A percentile compares a stretch with the other conserved stretches of the same genome.
These are phyloP conservation scores for Pestalotiopsis sp. DNA, from an alignment of 2,329 filamentous ascomycete species.

Conservation along the genomic window DNA sequence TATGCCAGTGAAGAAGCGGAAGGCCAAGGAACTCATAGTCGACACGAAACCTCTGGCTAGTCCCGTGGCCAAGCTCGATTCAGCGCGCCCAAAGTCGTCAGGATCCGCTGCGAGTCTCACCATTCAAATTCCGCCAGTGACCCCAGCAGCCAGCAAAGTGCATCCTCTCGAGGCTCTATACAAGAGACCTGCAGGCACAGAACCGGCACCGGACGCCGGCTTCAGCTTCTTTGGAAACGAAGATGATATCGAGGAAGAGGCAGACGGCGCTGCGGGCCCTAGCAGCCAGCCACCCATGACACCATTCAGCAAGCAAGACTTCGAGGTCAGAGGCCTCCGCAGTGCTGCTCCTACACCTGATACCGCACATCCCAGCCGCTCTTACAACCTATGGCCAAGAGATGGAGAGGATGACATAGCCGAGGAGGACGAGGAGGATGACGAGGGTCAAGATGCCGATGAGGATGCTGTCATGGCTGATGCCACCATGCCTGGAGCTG, in stretches of 20 bases:
- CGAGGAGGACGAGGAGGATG: slow-evolving; percentile 44
- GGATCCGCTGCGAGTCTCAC: slow-evolving; percentile 50
- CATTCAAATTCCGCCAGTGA: slow-evolving; percentile 54
- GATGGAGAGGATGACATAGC: slow-evolving; percentile 31
- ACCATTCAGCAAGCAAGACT: slow-evolving; percentile 77
- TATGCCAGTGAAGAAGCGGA: neutral
- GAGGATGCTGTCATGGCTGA: slow-evolving; percentile 20
- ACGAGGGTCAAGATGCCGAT: slow-evolving; percentile 17
- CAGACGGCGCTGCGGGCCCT: slow-evolving; percentile 14
- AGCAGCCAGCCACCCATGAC: slow-evolving; percentile 65
- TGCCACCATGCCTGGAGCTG: slow-evolving; percentile 3
- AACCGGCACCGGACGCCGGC: slow-evolving; percentile 43
- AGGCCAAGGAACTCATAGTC: slow-evolving; percentile 19
- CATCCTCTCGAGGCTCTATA: slow-evolving; percentile 93
- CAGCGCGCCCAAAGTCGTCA: slow-evolving; percentile 48
- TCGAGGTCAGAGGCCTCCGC: slow-evolving; percentile 72
- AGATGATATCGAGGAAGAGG: slow-evolving; percentile 45
- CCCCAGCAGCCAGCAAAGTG: slow-evolving; percentile 51
- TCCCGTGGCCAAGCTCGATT: slow-evolving; percentile 28
- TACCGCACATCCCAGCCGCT: slow-evolving; percentile 73
- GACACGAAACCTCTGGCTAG: slow-evolving; percentile 18
- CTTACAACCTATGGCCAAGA: slow-evolving; percentile 58
- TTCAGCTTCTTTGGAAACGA: slow-evolving; percentile 77
- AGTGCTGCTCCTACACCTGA: slow-evolving; percentile 95
- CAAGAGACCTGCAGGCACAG: slow-evolving; percentile 62